Percentiles rank a stretch among this genome's conserved stretches.
phyloP scores from a whole-genome alignment of 2,329 filamentous ascomycete genomes.

The Hypoxylon sp. region DNA sequence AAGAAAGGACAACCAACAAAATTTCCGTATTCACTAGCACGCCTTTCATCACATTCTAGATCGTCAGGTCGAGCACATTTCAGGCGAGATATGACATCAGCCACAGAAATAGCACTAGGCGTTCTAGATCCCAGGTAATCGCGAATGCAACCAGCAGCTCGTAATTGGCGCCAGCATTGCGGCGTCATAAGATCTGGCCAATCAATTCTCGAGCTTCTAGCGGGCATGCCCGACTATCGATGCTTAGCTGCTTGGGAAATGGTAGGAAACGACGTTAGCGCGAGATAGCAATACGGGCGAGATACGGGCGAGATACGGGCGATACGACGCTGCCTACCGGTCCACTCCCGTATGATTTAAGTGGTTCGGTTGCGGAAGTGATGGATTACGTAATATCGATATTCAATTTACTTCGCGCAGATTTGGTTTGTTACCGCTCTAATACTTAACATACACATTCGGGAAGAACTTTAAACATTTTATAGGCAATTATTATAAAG shows the following conservation, averaged over 20 bases:
- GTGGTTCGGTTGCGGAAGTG: not conserved
- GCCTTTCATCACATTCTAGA: constrained; percentile 17
- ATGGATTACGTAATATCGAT: not conserved
- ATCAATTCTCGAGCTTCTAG: constrained; percentile 7
- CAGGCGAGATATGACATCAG: constrained; percentile 24
- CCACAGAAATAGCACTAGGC: constrained; percentile 7
- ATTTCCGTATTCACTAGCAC: constrained; percentile 19
- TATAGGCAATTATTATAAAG: too few relatives aligned
- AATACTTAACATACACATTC: not conserved
- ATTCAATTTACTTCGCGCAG: not conserved
- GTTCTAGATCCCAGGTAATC: constrained; percentile 1
- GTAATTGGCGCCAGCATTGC: constrained; percentile 6
- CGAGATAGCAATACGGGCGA: constrained; percentile 1
- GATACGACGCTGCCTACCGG: constrained; percentile 12
- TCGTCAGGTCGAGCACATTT: constrained; percentile 7
- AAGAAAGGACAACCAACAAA: constrained; percentile 9
- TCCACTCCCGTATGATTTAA: not conserved
- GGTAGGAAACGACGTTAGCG: constrained; percentile 4
- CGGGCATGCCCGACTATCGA: constrained; percentile 15
- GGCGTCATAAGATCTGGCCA: constrained; percentile 5
- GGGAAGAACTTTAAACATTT: not conserved
- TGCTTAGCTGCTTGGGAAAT: too few relatives aligned
- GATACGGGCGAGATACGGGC: too few relatives aligned
- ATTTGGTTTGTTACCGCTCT: not conserved
- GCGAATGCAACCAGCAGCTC: not conserved